Conservation (phyloP, 129 eudicot species). For the Centaurea solstitialis region DNA sequence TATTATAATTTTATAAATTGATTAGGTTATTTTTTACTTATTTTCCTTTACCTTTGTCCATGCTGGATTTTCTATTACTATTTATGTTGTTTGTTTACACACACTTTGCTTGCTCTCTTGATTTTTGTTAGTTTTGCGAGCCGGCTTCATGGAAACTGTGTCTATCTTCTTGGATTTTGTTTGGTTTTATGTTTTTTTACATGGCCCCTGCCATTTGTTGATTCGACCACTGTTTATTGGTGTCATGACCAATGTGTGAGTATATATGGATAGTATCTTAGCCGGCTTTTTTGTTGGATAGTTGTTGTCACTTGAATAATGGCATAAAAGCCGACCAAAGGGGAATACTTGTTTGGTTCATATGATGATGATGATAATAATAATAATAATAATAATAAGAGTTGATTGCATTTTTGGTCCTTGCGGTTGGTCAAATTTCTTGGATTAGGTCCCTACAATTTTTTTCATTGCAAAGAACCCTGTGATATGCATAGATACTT, state of each 20-base stretch:
- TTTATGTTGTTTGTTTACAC: neutral
- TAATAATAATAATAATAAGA: neutral
- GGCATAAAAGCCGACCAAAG: neutral
- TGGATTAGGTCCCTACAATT: neutral
- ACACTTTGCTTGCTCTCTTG: neutral
- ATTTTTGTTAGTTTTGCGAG: neutral
- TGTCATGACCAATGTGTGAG: constrained; percentile 9
- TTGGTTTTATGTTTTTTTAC: neutral
- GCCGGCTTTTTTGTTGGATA: constrained; percentile 5
- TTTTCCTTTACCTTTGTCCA: neutral
- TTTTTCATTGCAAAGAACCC: neutral
- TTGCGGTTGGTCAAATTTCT: neutral
- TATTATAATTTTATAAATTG: no score
- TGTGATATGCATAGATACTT: neutral
- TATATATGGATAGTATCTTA: neutral
- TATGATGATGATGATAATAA: neutral
- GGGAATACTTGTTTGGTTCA: neutral
- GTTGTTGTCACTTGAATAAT: neutral
- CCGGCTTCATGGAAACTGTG: neutral
- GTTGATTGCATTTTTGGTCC: neutral
- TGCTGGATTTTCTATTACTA: neutral
- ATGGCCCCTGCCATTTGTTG: neutral
- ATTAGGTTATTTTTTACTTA: neutral
- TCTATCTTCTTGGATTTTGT: neutral
- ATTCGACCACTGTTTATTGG: neutral